phyloP scores from a whole-genome alignment of 2,329 filamentous ascomycete species.

The Conoideocrella luteorostrata region DNA sequence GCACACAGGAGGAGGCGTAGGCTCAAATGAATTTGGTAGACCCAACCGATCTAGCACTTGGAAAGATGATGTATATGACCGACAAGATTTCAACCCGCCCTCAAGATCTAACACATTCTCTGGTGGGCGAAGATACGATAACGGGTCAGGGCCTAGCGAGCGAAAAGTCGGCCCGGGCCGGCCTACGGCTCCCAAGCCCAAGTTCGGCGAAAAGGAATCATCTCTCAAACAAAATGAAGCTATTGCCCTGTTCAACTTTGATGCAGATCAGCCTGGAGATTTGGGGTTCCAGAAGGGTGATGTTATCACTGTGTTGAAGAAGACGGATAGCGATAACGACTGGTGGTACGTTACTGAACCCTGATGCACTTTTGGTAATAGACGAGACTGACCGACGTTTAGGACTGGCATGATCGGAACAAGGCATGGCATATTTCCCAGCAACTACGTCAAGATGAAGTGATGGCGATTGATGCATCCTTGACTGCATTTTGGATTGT shows the following conservation, averaged over 20 bases:
- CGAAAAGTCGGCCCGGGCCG: constrained; percentile 59
- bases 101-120: constrained; percentile 47
- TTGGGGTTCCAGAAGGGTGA: constrained; percentile 97
- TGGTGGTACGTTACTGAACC: constrained; percentile 66
- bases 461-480: constrained; percentile 25
- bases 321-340: constrained; percentile 87
- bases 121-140: constrained; percentile 36
- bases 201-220: constrained; percentile 58
- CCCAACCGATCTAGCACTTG: constrained; percentile 63
- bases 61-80: constrained; percentile 70
- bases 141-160: constrained; percentile 35
- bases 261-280: constrained; percentile 87
- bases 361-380: neutral
- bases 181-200: constrained; percentile 84
- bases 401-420: constrained; percentile 86
- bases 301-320: constrained; percentile 88
- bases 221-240: constrained; percentile 69
- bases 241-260: constrained; percentile 87
- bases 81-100: constrained; percentile 36
- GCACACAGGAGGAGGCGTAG: constrained; percentile 33
- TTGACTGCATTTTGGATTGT: neutral
- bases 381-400: constrained; percentile 3
- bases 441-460: constrained; percentile 66
- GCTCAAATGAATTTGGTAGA: constrained; percentile 42
- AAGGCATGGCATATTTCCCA: constrained; percentile 87